A percentile compares a stretch with the other conserved stretches of the same genome.
phyloP scores from a whole-genome alignment of 768 basidiomycete species.

The Xanthoconium stramineum region DNA sequence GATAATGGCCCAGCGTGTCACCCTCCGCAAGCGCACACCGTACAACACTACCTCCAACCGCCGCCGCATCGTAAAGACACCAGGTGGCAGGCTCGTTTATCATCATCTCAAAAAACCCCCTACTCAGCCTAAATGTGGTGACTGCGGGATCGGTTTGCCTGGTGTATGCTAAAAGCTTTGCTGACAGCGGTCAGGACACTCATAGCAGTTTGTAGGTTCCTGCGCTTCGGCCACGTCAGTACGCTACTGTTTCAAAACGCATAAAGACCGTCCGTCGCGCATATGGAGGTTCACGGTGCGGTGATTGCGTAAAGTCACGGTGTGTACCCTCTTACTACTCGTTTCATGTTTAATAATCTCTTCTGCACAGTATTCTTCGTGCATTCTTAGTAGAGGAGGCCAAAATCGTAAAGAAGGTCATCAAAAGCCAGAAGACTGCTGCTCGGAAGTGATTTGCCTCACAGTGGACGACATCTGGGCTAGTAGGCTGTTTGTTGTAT shows the following conservation, averaged over 20 bases:
- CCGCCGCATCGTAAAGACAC: constrained; percentile 94
- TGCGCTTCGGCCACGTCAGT: constrained; percentile 93
- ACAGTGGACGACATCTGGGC: background rate
- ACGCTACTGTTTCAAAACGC: constrained; percentile 94
- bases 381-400: constrained; percentile 99
- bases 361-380: constrained; percentile 74
- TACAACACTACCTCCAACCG: constrained; percentile 99
- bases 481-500: constrained; percentile 5
- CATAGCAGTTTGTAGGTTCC: constrained; percentile 57
- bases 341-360: background rate
- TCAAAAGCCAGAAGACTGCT: constrained; percentile 70
- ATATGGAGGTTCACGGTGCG: constrained; percentile 97
- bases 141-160: constrained; percentile 91
- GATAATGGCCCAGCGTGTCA: constrained; percentile 97
- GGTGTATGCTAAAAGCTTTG: constrained; percentile 63
- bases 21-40: constrained; percentile 95
- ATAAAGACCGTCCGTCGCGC: constrained; percentile 95
- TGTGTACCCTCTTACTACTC: constrained; percentile 38
- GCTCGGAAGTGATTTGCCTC: constrained; percentile 23
- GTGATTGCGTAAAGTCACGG: constrained; percentile 94
- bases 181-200: background rate
- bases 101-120: constrained; percentile 96
- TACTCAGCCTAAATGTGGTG: constrained; percentile 94
- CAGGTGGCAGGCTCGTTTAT: constrained; percentile 96
- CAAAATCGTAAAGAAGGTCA: constrained; percentile 99